Base-by-base conservation (phyloP, 768 basidiomycete genomes). In the Melanogaster broomeanus region DNA sequence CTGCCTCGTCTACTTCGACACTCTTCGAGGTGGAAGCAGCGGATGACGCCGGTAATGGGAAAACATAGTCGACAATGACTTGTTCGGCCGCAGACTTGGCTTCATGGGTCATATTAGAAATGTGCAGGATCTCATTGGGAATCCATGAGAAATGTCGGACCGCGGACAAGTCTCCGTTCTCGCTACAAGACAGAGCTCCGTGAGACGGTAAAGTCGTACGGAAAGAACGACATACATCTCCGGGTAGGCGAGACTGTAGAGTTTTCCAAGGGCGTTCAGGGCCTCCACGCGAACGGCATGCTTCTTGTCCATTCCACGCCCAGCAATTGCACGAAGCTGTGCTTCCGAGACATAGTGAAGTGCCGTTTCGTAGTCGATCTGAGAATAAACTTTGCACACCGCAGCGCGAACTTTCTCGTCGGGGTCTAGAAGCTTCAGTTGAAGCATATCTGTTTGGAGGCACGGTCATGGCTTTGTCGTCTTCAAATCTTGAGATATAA, bases 321-420 rank as follows among this genome's bases (percentile, higher is more conserved):
- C 88, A 6, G 82, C 87, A 1, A 98, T 70, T 3, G 72, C 73
- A 13, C 77, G 75, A 41, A 98, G 72, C 44, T 87, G 84, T 0
- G 65, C 63, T 52, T 78, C 77, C 9, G 83, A 80, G 25, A 95
- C 84, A 60, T 92, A 85, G 64, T 96, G 94, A 28, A 93, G 65
- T 0, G 85, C 88, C 0, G 87, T 88, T 69, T 99, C 97, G 62
- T 93, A 98, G 65, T 98, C 95, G 11, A 98, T 72, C 48, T 85
- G 80, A 2, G 85, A 83, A 58, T 93, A 92, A 11, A 91, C 70
- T 61, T 80, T 85, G 75, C 93, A 96, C 1, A 85, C 84, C 1
- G 92, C 87, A 6, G 88, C 83, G 25, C 97, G 83, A 37, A 99
- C 86, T 62, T 85, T 90, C 52, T 98, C 97, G 56, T 98, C 97